Evolutionary conservation across 139 green algal species (phyloP).

Genomic region (Penium margaritaceum): DNA sequence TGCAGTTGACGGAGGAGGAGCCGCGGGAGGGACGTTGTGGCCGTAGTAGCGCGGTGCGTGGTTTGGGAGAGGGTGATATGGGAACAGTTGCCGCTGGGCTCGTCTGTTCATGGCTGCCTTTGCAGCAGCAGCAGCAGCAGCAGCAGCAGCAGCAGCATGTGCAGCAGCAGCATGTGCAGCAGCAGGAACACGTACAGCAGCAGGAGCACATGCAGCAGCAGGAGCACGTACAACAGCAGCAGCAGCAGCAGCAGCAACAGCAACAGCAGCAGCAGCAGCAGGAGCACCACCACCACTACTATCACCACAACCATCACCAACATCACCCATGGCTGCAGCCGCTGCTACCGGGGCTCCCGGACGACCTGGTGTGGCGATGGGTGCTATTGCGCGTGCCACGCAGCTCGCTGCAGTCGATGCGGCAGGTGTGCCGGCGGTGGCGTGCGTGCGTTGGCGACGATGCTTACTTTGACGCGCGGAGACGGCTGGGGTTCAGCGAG

Average conservation of each 20-base stretch:
- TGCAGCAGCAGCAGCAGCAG: too few relatives aligned
- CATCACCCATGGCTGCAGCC: too few relatives aligned
- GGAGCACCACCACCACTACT: not conserved
- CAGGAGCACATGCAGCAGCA: not conserved
- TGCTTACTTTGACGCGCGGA: slow-evolving; percentile 11
- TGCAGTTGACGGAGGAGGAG: too few relatives aligned
- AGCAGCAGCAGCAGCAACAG: not conserved
- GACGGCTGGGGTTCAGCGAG: slow-evolving; percentile 9
- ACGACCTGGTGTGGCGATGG: slow-evolving; percentile 6
- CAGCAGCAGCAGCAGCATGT: too few relatives aligned
- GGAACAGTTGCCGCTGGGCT: too few relatives aligned
- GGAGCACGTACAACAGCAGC: not conserved
- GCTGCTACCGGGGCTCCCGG: slow-evolving; percentile 18
- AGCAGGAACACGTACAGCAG: not conserved
- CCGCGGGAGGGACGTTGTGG: too few relatives aligned
- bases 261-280: not conserved
- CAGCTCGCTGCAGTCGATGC: not conserved
- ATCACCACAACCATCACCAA: too few relatives aligned
- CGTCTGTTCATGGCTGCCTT: too few relatives aligned
- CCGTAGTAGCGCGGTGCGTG: too few relatives aligned
- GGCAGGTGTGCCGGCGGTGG: slow-evolving; percentile 17
- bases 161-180: not conserved
- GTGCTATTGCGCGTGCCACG: slow-evolving; percentile 11
- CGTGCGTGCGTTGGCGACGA: not conserved
- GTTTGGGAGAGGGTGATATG: too few relatives aligned